Conservation (phyloP, 108 stramenopile genomes). For the Phaeodactylum tricornutum region DNA sequence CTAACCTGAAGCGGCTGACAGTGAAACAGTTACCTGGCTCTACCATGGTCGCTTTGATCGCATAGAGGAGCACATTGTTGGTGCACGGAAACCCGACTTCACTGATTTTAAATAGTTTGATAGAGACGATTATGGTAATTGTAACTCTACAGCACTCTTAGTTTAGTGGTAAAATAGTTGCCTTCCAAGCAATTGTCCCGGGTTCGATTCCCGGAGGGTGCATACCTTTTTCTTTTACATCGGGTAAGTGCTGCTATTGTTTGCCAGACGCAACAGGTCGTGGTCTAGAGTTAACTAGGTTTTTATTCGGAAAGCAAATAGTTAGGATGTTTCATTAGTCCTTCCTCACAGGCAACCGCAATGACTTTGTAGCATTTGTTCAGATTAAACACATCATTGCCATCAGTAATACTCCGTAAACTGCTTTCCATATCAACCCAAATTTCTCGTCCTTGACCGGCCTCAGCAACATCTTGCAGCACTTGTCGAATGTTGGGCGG, state of each 20-base stretch:
- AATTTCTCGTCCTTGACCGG: conserved; percentile 22
- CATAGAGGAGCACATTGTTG: too few relatives aligned
- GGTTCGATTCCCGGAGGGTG: conserved; percentile 89
- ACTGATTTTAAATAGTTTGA: too few relatives aligned
- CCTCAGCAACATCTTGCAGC: conserved; percentile 30
- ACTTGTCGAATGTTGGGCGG: conserved; percentile 58
- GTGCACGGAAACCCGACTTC: too few relatives aligned
- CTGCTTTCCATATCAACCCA: conserved; percentile 92
- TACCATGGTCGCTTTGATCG: too few relatives aligned
- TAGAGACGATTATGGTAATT: too few relatives aligned
- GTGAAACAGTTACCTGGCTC: too few relatives aligned
- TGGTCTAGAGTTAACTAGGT: too few relatives aligned
- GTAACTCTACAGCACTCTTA: conserved; percentile 23
- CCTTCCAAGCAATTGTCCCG: conserved; percentile 88
- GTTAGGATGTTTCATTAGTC: conserved; percentile 28
- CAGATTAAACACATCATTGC: conserved; percentile 65
- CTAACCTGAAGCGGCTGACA: too few relatives aligned
- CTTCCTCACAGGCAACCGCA: conserved; percentile 40
- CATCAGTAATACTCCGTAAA: conserved; percentile 51
- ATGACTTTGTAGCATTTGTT: conserved; percentile 67
- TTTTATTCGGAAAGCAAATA: conserved; percentile 7
- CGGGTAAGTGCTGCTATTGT: too few relatives aligned
- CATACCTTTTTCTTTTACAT: too few relatives aligned
- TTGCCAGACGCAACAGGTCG: too few relatives aligned
- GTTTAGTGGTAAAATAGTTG: conserved; percentile 92